Conservation (phyloP, 148 eudicot species). For the Arctostaphylos glauca region DNA sequence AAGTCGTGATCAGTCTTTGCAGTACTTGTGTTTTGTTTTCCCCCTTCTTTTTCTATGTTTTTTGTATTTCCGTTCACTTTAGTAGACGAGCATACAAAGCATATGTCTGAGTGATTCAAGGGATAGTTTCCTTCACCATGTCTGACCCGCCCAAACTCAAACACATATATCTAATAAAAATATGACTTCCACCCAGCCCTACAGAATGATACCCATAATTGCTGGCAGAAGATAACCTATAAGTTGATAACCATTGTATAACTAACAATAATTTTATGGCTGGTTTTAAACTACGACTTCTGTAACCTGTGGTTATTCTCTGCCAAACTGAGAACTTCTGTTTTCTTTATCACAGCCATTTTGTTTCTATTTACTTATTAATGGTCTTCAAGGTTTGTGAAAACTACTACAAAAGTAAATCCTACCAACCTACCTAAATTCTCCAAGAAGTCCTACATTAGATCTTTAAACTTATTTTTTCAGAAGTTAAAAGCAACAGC, state of each 20-base stretch:
- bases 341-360: background rate
- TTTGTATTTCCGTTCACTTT: background rate
- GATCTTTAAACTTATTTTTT: background rate
- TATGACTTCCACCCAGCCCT: background rate
- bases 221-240: background rate
- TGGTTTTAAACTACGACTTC: background rate
- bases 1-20: background rate
- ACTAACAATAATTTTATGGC: conserved; percentile 1
- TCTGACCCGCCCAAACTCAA: conserved; percentile 3
- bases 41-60: background rate
- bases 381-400: background rate
- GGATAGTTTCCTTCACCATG: background rate
- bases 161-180: background rate
- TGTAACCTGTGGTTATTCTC: background rate
- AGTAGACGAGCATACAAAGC: background rate
- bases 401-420: background rate
- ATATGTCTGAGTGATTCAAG: background rate
- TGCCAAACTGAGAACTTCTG: background rate
- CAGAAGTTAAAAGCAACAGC: background rate
- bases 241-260: too few species aligned
- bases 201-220: background rate
- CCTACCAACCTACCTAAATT: background rate
- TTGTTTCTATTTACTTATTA: background rate
- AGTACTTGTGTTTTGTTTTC: background rate
- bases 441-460: background rate